These are phyloP conservation scores for Crithidia brevicula DNA, from an alignment of 208 protist genomes.

Conservation along the genomic window DNA sequence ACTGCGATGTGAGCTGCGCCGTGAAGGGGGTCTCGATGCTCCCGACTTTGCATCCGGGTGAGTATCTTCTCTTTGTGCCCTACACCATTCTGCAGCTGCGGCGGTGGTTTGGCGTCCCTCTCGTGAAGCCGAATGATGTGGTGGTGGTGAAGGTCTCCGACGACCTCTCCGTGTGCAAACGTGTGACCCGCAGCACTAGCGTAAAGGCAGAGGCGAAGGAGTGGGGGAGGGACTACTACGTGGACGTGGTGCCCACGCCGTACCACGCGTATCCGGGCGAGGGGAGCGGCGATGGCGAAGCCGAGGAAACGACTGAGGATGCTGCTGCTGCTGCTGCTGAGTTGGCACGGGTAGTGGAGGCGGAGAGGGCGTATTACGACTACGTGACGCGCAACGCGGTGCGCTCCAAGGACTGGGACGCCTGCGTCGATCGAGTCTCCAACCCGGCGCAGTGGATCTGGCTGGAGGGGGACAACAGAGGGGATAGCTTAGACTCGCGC, in stretches of 20 bases:
- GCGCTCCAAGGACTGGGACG: constrained; percentile 73
- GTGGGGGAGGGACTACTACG: constrained; percentile 59
- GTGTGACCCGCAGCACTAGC: constrained; percentile 54
- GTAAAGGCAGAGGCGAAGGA: constrained; percentile 31
- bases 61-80: constrained; percentile 75
- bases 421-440: constrained; percentile 47
- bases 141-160: constrained; percentile 74
- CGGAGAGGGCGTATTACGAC: constrained; percentile 35
- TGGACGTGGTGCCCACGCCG: constrained; percentile 28
- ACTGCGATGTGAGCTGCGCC: constrained; percentile 63
- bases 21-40: constrained; percentile 81
- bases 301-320: neutral
- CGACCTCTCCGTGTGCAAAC: constrained; percentile 79
- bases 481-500: constrained; percentile 79
- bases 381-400: constrained; percentile 27
- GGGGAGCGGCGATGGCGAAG: constrained; percentile 2
- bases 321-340: neutral
- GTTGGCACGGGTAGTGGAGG: neutral
- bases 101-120: constrained; percentile 21
- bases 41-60: constrained; percentile 67
- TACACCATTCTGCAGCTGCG: constrained; percentile 47
- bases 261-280: constrained; percentile 11
- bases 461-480: constrained; percentile 85
- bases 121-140: constrained; percentile 59
- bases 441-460: constrained; percentile 68